phyloP scores from a whole-genome alignment of 805 yeast species.

The Candida caryicola region DNA sequence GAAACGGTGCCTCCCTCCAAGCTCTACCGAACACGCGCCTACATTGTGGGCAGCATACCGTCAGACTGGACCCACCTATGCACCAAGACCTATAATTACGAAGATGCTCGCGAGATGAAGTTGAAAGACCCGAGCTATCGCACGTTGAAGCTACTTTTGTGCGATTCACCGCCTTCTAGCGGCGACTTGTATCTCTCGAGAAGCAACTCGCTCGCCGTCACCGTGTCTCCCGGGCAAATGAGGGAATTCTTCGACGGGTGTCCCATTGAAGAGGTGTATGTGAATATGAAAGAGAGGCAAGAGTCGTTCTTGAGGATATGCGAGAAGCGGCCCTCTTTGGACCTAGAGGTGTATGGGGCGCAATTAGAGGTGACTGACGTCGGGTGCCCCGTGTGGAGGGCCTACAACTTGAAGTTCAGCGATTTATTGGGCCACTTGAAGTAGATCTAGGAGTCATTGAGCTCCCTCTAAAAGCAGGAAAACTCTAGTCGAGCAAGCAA shows the following conservation, averaged over 20 bases:
- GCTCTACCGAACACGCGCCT: conserved; percentile 18
- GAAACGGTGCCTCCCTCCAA: not conserved
- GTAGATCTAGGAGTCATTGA: too few relatives aligned
- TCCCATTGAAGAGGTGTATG: conserved; percentile 16
- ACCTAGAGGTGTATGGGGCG: not conserved
- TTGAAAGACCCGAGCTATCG: conserved; percentile 24
- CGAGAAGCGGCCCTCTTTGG: not conserved
- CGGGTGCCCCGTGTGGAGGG: not conserved
- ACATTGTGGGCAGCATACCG: conserved; percentile 25
- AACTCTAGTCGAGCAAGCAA: too few relatives aligned
- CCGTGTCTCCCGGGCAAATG: conserved; percentile 14
- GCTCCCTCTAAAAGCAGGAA: too few relatives aligned
- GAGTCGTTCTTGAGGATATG: not conserved
- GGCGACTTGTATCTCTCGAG: conserved; percentile 6
- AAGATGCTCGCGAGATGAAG: conserved; percentile 5
- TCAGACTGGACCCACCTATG: conserved; percentile 24
- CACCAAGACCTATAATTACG: conserved; percentile 22
- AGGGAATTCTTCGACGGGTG: conserved; percentile 9
- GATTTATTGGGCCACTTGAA: too few relatives aligned
- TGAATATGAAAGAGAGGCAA: not conserved
- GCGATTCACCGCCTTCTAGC: conserved; percentile 10
- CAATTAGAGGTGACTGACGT: not conserved
- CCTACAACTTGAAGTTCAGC: too few relatives aligned
- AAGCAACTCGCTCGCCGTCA: conserved; percentile 13
- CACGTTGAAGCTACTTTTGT: conserved; percentile 23